A percentile compares a stretch with the other conserved stretches of the same genome.
Evolutionary conservation across 176 grass and related monocot species (phyloP).

Genomic region (Triticum monococcum): DNA sequence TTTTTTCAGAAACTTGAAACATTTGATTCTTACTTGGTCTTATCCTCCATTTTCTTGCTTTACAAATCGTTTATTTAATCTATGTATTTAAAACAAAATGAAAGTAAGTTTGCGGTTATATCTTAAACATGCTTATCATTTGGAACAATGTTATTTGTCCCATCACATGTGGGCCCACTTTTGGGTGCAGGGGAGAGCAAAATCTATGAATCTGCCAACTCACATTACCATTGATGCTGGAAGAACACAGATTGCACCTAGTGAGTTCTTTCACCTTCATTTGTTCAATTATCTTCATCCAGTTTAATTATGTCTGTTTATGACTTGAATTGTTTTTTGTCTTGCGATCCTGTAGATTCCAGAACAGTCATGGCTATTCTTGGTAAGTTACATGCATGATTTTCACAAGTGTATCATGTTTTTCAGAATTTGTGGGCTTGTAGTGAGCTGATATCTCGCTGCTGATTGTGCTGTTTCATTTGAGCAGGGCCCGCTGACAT

Average conservation of each 20-base stretch:
- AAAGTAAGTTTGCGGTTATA: no score
- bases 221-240: slow-evolving; percentile 96
- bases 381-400: slow-evolving; percentile 43
- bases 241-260: slow-evolving; percentile 97
- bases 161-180: neutral
- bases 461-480: slow-evolving; percentile 11
- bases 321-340: neutral
- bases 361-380: slow-evolving; percentile 88
- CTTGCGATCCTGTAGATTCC: slow-evolving; percentile 58
- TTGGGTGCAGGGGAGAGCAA: slow-evolving; percentile 74
- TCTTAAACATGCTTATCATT: neutral
- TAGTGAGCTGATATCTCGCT: neutral
- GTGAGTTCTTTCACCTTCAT: slow-evolving; percentile 42
- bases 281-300: neutral
- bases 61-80: neutral
- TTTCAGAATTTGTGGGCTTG: neutral
- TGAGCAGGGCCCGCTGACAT: slow-evolving; percentile 68
- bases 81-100: neutral
- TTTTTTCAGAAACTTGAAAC: neutral
- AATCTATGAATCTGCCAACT: slow-evolving; percentile 78
- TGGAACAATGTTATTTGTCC: neutral
- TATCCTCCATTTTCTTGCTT: neutral
- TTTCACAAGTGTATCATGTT: neutral
- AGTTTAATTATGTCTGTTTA: neutral
- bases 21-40: neutral